Conservation (phyloP, 1,284 basidiomycete species). For the Thelephora terrestris region DNA sequence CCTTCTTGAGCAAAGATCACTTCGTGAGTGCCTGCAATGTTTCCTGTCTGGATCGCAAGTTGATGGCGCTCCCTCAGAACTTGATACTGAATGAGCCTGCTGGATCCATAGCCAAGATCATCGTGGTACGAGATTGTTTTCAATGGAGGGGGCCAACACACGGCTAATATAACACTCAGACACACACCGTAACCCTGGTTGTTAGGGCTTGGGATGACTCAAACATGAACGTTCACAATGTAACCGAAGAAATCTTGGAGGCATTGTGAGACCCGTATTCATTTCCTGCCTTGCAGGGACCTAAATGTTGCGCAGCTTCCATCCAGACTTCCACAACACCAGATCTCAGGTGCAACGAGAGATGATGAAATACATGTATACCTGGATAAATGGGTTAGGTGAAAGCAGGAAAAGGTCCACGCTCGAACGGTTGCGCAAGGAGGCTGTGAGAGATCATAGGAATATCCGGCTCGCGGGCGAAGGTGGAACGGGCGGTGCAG, state of each 20-base stretch:
- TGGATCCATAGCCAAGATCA: slow-evolving; percentile 60
- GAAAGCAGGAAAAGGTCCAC: slow-evolving; percentile 36
- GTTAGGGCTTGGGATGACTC: slow-evolving; percentile 80
- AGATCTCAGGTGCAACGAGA: slow-evolving; percentile 66
- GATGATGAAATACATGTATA: slow-evolving; percentile 60
- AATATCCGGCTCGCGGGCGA: slow-evolving; percentile 57
- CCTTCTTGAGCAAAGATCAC: slow-evolving; percentile 74
- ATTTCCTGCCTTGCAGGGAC: neutral
- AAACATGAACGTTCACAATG: slow-evolving; percentile 45
- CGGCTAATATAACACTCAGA: slow-evolving; percentile 25
- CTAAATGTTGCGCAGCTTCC: slow-evolving; percentile 44
- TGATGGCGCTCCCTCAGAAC: slow-evolving; percentile 30
- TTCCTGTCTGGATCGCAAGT: slow-evolving; percentile 2
- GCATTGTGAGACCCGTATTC: slow-evolving; percentile 44
- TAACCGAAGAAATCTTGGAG: slow-evolving; percentile 62
- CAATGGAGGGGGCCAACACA: slow-evolving; percentile 1
- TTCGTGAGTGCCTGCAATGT: slow-evolving; percentile 39
- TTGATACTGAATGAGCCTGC: slow-evolving; percentile 75
- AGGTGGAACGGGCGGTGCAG: slow-evolving; percentile 33
- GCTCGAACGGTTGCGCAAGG: slow-evolving; percentile 52
- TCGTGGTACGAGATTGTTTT: slow-evolving; percentile 37
- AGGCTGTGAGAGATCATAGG: slow-evolving; percentile 61
- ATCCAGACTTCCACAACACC: slow-evolving; percentile 73
- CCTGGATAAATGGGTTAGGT: slow-evolving; percentile 53
- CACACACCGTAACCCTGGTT: slow-evolving; percentile 47